phyloP scores from a whole-genome alignment of 78 protist species.

The Fonticula alba region DNA sequence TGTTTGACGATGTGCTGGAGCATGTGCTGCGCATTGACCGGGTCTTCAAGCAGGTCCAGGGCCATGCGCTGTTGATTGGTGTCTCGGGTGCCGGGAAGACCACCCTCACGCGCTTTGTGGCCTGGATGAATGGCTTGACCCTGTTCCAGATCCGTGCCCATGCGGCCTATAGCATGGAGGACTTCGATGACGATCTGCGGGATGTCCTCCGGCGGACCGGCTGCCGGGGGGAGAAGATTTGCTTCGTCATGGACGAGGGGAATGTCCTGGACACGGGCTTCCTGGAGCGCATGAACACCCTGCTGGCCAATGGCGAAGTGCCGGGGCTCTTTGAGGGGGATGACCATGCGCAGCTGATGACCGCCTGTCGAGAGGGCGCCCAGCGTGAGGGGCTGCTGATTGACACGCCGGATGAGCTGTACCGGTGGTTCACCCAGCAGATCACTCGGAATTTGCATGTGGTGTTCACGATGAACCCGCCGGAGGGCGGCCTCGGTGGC shows the following conservation, averaged over 20 bases:
- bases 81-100: slow-evolving; percentile 82
- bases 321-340: slow-evolving; percentile 97
- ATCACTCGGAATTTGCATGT: slow-evolving; percentile 73
- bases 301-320: slow-evolving; percentile 82
- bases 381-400: slow-evolving; percentile 30
- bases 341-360: slow-evolving; percentile 50
- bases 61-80: slow-evolving; percentile 81
- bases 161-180: slow-evolving; percentile 48
- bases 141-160: slow-evolving; percentile 24
- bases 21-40: slow-evolving; percentile 63
- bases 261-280: slow-evolving; percentile 76
- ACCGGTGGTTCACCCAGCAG: slow-evolving; percentile 47
- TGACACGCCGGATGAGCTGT: slow-evolving; percentile 54
- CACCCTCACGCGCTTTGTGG: slow-evolving; percentile 64
- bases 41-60: slow-evolving; percentile 53
- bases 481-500: slow-evolving; percentile 52
- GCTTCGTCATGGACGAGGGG: slow-evolving; percentile 87
- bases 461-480: slow-evolving; percentile 91
- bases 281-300: slow-evolving; percentile 92
- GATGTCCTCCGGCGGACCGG: slow-evolving; percentile 75
- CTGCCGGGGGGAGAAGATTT: slow-evolving; percentile 69
- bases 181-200: slow-evolving; percentile 89
- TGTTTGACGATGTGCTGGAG: slow-evolving; percentile 59
- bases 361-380: slow-evolving; percentile 42
- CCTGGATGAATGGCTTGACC: slow-evolving; percentile 40